These are phyloP conservation scores for Lepidium africanum DNA, from an alignment of 345 rosid genomes.

Conservation along the genomic window DNA sequence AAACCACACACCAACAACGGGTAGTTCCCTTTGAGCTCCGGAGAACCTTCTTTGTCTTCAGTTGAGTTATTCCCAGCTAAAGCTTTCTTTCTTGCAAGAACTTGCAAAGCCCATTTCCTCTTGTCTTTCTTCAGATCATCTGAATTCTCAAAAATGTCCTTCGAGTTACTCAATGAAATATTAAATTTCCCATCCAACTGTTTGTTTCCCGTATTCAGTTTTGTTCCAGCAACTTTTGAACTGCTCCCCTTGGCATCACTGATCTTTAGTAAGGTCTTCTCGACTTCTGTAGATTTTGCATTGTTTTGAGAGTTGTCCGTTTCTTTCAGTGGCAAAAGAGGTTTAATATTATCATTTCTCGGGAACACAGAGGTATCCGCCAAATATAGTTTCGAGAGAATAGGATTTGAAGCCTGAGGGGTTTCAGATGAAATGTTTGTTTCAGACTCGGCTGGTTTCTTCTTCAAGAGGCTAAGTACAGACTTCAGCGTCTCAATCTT, in stretches of 20 bases:
- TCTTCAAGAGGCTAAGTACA: constrained; percentile 71
- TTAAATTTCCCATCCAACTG: constrained; percentile 21
- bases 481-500: constrained; percentile 88
- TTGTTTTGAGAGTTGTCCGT: constrained; percentile 34
- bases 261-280: constrained; percentile 34
- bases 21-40: constrained; percentile 62
- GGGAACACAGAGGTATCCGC: constrained; percentile 98
- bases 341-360: constrained; percentile 74
- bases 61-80: constrained; percentile 42
- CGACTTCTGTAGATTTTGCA: constrained; percentile 32
- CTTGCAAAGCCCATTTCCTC: constrained; percentile 89
- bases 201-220: constrained; percentile 32
- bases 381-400: constrained; percentile 86
- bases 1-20: constrained; percentile 68
- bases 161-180: constrained; percentile 30
- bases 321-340: constrained; percentile 48
- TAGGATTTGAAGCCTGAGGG: constrained; percentile 46
- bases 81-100: constrained; percentile 88
- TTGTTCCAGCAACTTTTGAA: constrained; percentile 36
- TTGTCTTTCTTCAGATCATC: constrained; percentile 69
- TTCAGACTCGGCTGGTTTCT: constrained; percentile 38
- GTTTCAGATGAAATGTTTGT: constrained; percentile 31
- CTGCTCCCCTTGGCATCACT: constrained; percentile 37
- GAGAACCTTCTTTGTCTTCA: constrained; percentile 46
- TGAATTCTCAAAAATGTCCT: constrained; percentile 32